Percentiles rank a stretch among this genome's conserved stretches.
phyloP scores from a whole-genome alignment of 768 basidiomycete species.

The Tremella fuciformis region DNA sequence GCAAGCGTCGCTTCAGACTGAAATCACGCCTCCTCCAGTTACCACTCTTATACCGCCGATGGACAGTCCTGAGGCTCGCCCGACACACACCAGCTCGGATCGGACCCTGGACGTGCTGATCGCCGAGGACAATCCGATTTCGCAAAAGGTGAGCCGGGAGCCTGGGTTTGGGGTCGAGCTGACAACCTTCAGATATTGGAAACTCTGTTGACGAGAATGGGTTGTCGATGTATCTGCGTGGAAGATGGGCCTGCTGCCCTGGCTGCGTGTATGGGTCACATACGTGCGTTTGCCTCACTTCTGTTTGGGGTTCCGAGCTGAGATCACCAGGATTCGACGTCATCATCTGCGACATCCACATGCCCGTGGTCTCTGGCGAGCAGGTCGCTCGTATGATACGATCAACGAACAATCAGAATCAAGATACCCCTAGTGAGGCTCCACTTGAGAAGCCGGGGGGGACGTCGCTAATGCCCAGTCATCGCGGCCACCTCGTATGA shows the following conservation, averaged over 20 bases:
- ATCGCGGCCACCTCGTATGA: slow-evolving; percentile 52
- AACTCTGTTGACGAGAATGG: slow-evolving; percentile 85
- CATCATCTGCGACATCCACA: slow-evolving; percentile 90
- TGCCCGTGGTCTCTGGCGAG: slow-evolving; percentile 96
- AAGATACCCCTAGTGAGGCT: slow-evolving; percentile 68
- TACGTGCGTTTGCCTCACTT: slow-evolving; percentile 65
- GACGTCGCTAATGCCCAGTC: slow-evolving; percentile 27
- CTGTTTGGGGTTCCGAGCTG: slow-evolving; percentile 2
- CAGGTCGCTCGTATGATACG: slow-evolving; percentile 95
- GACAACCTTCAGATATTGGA: slow-evolving; percentile 68
- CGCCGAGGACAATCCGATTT: slow-evolving; percentile 97
- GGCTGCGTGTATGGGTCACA: slow-evolving; percentile 94
- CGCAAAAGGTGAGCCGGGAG: slow-evolving; percentile 61
- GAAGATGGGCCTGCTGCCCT: slow-evolving; percentile 95
- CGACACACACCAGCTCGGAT: slow-evolving; percentile 55
- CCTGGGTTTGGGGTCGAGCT: slow-evolving; percentile 3
- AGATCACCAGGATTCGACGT: slow-evolving; percentile 76
- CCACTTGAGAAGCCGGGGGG: background rate
- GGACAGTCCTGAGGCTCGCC: slow-evolving; percentile 25
- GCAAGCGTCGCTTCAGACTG: slow-evolving; percentile 22
- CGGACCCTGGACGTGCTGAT: slow-evolving; percentile 88
- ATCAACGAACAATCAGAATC: slow-evolving; percentile 92
- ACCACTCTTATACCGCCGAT: slow-evolving; percentile 14
- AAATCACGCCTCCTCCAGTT: background rate
- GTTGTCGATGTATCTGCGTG: slow-evolving; percentile 92